Evolutionary conservation across 2,329 filamentous ascomycete species (phyloP).

Genomic region (Aspergillus udagawae): DNA sequence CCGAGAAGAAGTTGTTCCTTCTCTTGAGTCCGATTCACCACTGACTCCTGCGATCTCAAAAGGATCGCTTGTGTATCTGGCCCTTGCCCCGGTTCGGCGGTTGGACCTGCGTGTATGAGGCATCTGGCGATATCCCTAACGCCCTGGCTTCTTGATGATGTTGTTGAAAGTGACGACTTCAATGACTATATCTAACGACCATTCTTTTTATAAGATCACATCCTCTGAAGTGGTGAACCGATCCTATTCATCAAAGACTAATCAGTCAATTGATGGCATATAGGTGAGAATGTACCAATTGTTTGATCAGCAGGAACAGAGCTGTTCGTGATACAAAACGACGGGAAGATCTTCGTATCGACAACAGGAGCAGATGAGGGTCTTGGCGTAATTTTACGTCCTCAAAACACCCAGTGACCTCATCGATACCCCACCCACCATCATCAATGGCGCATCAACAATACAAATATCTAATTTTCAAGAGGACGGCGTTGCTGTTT

Average conservation of each 20-base stretch:
- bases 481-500: not conserved
- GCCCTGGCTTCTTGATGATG: not conserved
- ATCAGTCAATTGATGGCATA: not conserved
- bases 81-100: slow-evolving; percentile 27
- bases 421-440: not conserved
- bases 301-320: not conserved
- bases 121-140: slow-evolving; percentile 13
- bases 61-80: slow-evolving; percentile 34
- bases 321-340: not conserved
- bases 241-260: not conserved
- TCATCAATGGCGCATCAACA: not conserved
- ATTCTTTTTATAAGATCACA: not conserved
- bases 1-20: not conserved
- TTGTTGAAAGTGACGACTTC: not conserved
- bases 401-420: not conserved
- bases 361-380: not conserved
- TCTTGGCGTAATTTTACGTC: slow-evolving; percentile 5
- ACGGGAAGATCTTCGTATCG: not conserved
- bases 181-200: not conserved
- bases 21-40: slow-evolving; percentile 19
- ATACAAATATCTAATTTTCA: not conserved
- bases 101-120: slow-evolving; percentile 30
- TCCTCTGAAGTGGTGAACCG: not conserved
- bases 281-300: not conserved
- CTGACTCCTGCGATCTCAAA: slow-evolving; percentile 32